Evolutionary conservation across 371 early-diverging fungal genomes (phyloP).

Genomic region (Mucor mucedo): DNA sequence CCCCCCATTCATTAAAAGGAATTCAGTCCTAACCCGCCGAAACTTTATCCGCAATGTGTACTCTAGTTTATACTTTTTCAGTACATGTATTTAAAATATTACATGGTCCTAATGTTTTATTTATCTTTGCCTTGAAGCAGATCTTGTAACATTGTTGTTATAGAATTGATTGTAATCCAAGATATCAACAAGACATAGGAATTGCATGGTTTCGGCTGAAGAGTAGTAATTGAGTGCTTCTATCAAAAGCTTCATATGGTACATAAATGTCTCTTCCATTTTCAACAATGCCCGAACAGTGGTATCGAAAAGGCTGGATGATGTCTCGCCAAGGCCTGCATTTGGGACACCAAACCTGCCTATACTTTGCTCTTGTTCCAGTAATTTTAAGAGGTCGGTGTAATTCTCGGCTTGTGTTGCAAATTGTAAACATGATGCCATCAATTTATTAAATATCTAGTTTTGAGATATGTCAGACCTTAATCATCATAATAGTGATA

Average conservation of each 20-base stretch:
- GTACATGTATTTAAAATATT: no score
- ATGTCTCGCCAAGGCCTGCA: slow-evolving; percentile 29
- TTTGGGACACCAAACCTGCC: slow-evolving; percentile 50
- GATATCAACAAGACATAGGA: slow-evolving; percentile 77
- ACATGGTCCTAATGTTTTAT: background rate
- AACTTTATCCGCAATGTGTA: no score
- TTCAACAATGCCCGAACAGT: slow-evolving; percentile 48
- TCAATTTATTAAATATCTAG: slow-evolving; percentile 75
- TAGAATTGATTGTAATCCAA: slow-evolving; percentile 77
- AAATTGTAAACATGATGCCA: slow-evolving; percentile 73
- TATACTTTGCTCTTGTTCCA: slow-evolving; percentile 51
- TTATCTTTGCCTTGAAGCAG: slow-evolving; percentile 10
- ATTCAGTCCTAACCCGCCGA: no score
- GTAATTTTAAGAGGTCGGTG: slow-evolving; percentile 40
- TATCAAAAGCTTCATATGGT: slow-evolving; percentile 73
- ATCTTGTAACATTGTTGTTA: slow-evolving; percentile 15
- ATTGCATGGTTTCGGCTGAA: slow-evolving; percentile 73
- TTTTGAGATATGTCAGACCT: background rate
- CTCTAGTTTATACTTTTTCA: no score
- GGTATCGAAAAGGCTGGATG: slow-evolving; percentile 29
- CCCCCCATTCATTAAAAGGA: no score
- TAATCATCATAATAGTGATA: background rate
- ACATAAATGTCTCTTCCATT: slow-evolving; percentile 67
- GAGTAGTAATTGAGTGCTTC: slow-evolving; percentile 80
- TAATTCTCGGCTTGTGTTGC: slow-evolving; percentile 56